Evolutionary conservation across 2,329 filamentous ascomycete species (phyloP), one percentile per base, ranked within the genome.

Genomic region (Ascochyta lentis): DNA sequence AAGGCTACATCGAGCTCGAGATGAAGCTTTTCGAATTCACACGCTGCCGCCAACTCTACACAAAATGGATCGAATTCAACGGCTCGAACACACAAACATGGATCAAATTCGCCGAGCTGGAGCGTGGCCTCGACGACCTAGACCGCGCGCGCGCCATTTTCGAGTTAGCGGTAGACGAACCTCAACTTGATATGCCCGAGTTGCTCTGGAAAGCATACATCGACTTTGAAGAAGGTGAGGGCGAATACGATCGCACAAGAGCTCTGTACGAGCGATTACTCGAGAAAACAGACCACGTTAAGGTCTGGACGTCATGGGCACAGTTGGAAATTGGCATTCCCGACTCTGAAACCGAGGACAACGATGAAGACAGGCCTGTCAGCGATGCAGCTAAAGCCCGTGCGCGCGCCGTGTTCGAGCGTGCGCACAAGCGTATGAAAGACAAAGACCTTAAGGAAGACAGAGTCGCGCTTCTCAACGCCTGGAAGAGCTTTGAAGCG

Each of bases 241-340:
- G 88, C 69, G 92, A 97, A 76, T 97, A 94, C 76, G 91, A 92
- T 49, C 83, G 88, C 44, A 92, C 92, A 4, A 84, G 95, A 44
- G 80, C 81, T 3, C 81, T 99, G 40, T 99, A 98, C 78, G 94
- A 98, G 79, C 86, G 94, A 7, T 83, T 99, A 12, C 84, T 99
- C 39, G 83, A 91, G 69, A 97, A 96, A 86, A 96, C 95, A n/a
- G 89, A 95, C 70, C 95, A 99, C 72, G 92, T 97, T 81, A 99
- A 98, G 82, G 95, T 99, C 57, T 99, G 95, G 95, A 96, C 95
- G 76, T 94, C 91, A 75, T 99, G 94, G 78, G 95, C 95, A n/a
- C 91, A 96, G 75, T 98, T 99, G 71, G 95, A 99, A 77, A 91
- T 98, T 80, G 94, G 95, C 74, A 88, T 96, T 0, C 92, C 92